These are phyloP conservation scores for Trichophyton equinum DNA, from an alignment of 2,329 filamentous ascomycete genomes.

Conservation along the genomic window DNA sequence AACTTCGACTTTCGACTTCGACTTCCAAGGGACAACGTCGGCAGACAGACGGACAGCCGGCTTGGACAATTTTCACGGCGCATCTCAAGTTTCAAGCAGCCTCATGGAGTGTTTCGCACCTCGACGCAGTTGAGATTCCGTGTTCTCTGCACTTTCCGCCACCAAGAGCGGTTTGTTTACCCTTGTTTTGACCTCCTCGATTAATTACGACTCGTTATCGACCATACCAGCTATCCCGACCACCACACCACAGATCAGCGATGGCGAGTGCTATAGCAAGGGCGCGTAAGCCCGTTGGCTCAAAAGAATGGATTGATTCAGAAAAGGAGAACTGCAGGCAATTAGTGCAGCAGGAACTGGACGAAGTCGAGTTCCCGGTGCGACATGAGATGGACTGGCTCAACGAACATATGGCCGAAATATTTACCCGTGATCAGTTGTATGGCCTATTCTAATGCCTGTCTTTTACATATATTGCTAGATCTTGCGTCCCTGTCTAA, in stretches of 20 bases:
- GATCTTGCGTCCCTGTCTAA: background rate
- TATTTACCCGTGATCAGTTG: conserved; percentile 79
- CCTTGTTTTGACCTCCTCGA: background rate
- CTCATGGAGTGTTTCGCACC: background rate
- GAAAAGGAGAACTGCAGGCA: conserved; percentile 68
- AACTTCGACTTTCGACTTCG: background rate
- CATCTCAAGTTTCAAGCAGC: no score
- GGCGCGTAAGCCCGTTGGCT: conserved; percentile 53
- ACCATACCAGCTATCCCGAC: background rate
- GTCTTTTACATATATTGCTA: background rate
- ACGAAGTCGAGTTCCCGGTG: conserved; percentile 86
- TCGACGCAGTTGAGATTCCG: background rate
- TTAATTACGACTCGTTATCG: background rate
- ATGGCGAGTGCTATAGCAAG: conserved; percentile 29
- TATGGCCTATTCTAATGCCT: conserved; percentile 35
- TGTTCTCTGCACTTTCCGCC: background rate
- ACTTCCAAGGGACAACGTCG: background rate
- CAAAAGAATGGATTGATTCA: conserved; percentile 69
- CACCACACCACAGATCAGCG: conserved; percentile 4
- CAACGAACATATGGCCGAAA: conserved; percentile 94
- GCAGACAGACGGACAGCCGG: no score
- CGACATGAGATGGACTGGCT: conserved; percentile 95
- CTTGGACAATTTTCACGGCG: no score
- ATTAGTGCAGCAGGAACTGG: conserved; percentile 67
- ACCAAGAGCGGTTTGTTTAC: background rate